Conservation (phyloP, 2,329 filamentous ascomycete species). For the Trichoderma sp. region DNA sequence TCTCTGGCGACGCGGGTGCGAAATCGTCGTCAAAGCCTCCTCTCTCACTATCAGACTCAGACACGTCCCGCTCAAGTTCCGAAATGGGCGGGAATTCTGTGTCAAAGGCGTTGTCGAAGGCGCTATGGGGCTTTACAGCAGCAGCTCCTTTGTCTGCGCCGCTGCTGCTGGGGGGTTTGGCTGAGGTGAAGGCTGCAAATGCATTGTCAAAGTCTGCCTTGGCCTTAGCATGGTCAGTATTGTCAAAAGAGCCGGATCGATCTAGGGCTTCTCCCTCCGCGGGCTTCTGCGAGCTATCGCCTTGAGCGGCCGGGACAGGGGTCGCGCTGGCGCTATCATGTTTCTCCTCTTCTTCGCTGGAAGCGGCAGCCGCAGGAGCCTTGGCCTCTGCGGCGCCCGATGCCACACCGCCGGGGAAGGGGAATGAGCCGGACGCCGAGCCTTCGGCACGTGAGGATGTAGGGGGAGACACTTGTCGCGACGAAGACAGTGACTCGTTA, state of each 20-base stretch:
- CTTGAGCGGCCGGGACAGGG: constrained; percentile 24
- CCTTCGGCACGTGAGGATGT: constrained; percentile 52
- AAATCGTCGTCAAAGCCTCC: constrained; percentile 96
- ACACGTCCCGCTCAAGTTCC: constrained; percentile 81
- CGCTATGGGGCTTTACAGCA: constrained; percentile 44
- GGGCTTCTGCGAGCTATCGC: constrained; percentile 25
- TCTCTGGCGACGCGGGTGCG: constrained; percentile 57
- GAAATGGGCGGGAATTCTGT: constrained; percentile 91
- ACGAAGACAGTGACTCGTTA: constrained; percentile 69
- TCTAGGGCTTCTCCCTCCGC: constrained; percentile 23
- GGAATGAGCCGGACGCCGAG: constrained; percentile 35
- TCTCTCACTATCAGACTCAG: constrained; percentile 72
- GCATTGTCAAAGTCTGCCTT: constrained; percentile 84
- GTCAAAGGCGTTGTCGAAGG: constrained; percentile 62
- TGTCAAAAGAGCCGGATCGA: constrained; percentile 49
- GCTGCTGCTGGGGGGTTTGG: constrained; percentile 47
- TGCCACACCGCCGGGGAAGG: constrained; percentile 27
- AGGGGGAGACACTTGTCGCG: constrained; percentile 73
- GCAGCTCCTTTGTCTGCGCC: constrained; percentile 35
- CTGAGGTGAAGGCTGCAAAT: constrained; percentile 69
- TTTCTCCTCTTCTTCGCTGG: constrained; percentile 24
- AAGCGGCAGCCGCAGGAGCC: constrained; percentile 23
- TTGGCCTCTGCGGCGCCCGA: constrained; percentile 23
- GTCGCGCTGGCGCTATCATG: constrained; percentile 29
- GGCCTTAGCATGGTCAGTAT: constrained; percentile 55